phyloP scores from a whole-genome alignment of 2,329 filamentous ascomycete species.

The Fusarium brevicatenulatum region DNA sequence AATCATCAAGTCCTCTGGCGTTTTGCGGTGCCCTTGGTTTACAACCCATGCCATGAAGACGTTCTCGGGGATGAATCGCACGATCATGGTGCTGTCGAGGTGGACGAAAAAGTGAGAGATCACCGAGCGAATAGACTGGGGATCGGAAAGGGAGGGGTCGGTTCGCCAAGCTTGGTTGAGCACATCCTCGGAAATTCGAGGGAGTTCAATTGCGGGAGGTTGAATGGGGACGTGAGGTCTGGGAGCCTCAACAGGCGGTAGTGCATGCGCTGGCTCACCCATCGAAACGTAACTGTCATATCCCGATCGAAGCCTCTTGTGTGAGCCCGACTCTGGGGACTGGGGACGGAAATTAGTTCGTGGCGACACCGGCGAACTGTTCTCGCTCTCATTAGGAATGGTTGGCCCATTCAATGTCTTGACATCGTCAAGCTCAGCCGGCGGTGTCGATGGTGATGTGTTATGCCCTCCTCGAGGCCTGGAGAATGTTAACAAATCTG shows the following conservation, averaged over 20 bases:
- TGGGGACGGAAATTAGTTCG: conserved; percentile 50
- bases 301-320: conserved; percentile 61
- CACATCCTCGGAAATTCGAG: conserved; percentile 61
- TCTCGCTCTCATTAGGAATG: conserved; percentile 54
- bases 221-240: conserved; percentile 52
- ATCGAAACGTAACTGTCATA: conserved; percentile 58
- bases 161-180: conserved; percentile 61
- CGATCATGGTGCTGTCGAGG: conserved; percentile 54
- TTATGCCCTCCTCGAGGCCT: conserved; percentile 69
- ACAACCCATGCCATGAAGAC: conserved; percentile 53
- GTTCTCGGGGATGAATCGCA: conserved; percentile 55
- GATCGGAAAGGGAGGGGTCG: conserved; percentile 59
- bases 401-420: conserved; percentile 50
- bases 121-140: conserved; percentile 52
- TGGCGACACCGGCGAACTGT: conserved; percentile 61
- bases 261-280: conserved; percentile 46
- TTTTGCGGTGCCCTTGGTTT: conserved; percentile 50
- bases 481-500: conserved; percentile 3
- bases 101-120: conserved; percentile 56
- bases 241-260: conserved; percentile 50
- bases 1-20: conserved; percentile 57
- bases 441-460: conserved; percentile 63
- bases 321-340: conserved; percentile 50
- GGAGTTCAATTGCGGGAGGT: conserved; percentile 52
- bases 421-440: conserved; percentile 60